phyloP scores from a whole-genome alignment of 371 early-diverging fungal genomes.

The Lichtheimia hyalospora region DNA sequence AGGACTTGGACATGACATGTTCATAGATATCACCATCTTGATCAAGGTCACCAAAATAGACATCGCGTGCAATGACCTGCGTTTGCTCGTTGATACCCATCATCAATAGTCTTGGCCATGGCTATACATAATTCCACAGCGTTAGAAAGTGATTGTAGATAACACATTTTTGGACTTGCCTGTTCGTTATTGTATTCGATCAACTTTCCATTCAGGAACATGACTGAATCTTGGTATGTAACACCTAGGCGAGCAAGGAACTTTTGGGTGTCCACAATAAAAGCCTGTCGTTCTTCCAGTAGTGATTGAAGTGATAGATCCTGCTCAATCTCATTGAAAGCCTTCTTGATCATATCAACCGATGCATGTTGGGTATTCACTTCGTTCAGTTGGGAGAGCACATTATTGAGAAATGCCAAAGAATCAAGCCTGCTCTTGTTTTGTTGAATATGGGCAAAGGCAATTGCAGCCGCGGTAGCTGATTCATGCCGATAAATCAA shows the following conservation, averaged over 20 bases:
- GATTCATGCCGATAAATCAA: conserved; percentile 2
- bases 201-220: conserved; percentile 84
- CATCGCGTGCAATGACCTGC: conserved; percentile 23
- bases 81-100: conserved; percentile 32
- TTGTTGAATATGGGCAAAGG: conserved; percentile 38
- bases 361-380: conserved; percentile 21
- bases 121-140: conserved; percentile 13
- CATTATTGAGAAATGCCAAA: conserved; percentile 33
- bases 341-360: neutral
- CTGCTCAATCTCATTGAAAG: neutral
- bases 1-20: conserved; percentile 59
- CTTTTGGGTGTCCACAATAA: conserved; percentile 11
- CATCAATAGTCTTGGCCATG: conserved; percentile 37
- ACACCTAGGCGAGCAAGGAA: conserved; percentile 43
- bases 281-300: conserved; percentile 10
- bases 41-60: conserved; percentile 50
- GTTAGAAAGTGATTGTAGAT: too few relatives aligned
- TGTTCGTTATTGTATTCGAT: conserved; percentile 55
- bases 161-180: conserved; percentile 12
- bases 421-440: conserved; percentile 24
- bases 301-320: neutral
- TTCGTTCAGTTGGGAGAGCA: neutral
- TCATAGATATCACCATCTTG: conserved; percentile 66
- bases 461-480: conserved; percentile 48
- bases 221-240: conserved; percentile 31